A percentile compares a stretch with the other conserved stretches of the same genome.
Conservation (phyloP, 495 filamentous ascomycete genomes). For the Saxispiralis lemnorum region DNA sequence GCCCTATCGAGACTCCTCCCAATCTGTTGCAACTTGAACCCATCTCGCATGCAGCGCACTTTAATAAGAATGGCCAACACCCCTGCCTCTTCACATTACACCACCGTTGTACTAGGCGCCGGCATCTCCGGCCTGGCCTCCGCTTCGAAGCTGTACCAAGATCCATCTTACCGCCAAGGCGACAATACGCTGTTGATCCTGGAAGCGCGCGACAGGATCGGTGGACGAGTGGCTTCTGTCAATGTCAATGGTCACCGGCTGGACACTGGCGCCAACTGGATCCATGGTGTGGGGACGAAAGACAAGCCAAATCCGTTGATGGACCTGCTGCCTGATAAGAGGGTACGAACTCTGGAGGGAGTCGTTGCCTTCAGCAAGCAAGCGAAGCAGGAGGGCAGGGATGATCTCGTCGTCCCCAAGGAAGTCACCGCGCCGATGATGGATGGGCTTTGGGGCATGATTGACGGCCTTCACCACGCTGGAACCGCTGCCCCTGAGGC, state of each 20-base stretch:
- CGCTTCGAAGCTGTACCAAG: constrained; percentile 2
- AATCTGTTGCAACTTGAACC: too few relatives aligned
- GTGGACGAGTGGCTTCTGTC: constrained; percentile 11
- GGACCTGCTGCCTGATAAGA: constrained; percentile 8
- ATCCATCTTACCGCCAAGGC: background rate
- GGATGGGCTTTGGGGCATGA: constrained; percentile 3
- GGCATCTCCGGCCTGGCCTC: constrained; percentile 11
- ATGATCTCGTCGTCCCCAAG: constrained; percentile 6
- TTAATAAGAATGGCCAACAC: too few relatives aligned
- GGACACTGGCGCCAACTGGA: constrained; percentile 14
- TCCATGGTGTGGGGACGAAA: constrained; percentile 10
- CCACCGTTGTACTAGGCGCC: constrained; percentile 11
- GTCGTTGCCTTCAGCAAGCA: too few relatives aligned
- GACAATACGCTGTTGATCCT: constrained; percentile 6
- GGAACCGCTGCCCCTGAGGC: background rate
- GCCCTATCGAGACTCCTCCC: too few relatives aligned
- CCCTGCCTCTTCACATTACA: background rate
- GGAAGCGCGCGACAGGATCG: constrained; percentile 10
- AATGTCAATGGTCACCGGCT: constrained; percentile 9
- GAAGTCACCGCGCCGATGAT: background rate
- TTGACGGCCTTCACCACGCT: constrained; percentile 4
- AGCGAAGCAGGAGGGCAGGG: background rate
- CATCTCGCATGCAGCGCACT: too few relatives aligned
- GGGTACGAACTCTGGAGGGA: background rate
- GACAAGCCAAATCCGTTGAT: constrained; percentile 11